Evolutionary conservation across 208 protist species (phyloP).

Genomic region (Crithidia fasciculata): DNA sequence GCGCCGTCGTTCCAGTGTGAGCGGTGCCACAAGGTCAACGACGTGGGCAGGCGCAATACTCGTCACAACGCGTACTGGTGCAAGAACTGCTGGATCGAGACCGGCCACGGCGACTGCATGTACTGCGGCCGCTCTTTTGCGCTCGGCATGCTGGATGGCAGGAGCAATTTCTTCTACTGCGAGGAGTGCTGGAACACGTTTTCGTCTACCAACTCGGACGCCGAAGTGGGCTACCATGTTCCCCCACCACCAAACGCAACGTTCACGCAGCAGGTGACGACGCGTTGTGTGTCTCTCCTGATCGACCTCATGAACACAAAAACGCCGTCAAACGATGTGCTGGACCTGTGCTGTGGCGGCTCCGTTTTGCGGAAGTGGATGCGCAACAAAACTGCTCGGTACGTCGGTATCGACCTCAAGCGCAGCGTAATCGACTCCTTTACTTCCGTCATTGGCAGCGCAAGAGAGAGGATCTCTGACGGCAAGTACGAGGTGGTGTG

Average conservation of each 20-base stretch:
- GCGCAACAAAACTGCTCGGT: conserved; percentile 73
- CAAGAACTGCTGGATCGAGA: conserved; percentile 81
- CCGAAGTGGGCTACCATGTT: conserved; percentile 77
- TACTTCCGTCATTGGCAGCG: conserved; percentile 44
- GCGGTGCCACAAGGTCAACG: conserved; percentile 79
- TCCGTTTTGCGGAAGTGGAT: conserved; percentile 86
- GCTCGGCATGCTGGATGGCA: conserved; percentile 65
- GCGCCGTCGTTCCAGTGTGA: conserved; percentile 70
- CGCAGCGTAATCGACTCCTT: conserved; percentile 58
- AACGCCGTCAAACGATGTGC: conserved; percentile 77
- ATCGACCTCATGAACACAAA: conserved; percentile 81
- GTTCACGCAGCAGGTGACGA: conserved; percentile 77
- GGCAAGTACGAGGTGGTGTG: conserved; percentile 76
- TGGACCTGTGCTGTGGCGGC: conserved; percentile 88
- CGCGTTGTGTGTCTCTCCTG: conserved; percentile 70
- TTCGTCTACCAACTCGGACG: conserved; percentile 59
- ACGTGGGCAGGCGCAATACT: conserved; percentile 61
- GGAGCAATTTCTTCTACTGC: conserved; percentile 81
- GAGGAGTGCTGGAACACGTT: conserved; percentile 82
- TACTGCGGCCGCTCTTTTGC: conserved; percentile 70
- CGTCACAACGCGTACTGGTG: conserved; percentile 81
- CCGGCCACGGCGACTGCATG: conserved; percentile 83
- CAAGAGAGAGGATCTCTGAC: conserved; percentile 41
- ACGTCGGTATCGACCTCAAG: conserved; percentile 83
- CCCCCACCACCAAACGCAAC: conserved; percentile 76